Percentiles rank a stretch among this genome's conserved stretches.
These are phyloP conservation scores for Meredithiella fracta DNA, from an alignment of 2,329 filamentous ascomycete species.

Conservation along the genomic window DNA sequence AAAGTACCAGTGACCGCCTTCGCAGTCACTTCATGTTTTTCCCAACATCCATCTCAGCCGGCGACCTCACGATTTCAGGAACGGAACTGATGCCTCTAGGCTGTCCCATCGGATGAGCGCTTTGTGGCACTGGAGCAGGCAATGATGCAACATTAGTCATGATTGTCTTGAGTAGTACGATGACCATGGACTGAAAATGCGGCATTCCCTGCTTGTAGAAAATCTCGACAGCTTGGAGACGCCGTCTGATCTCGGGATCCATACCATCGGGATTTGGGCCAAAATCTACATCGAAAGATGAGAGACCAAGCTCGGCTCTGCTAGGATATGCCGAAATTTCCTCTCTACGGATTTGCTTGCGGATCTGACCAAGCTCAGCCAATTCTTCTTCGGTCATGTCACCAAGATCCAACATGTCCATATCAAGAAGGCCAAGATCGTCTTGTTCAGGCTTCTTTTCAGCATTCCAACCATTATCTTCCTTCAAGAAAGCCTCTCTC, in stretches of 20 bases:
- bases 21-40: constrained; percentile 69
- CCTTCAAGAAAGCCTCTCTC: constrained; percentile 80
- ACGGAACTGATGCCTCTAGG: constrained; percentile 30
- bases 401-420: constrained; percentile 28
- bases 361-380: constrained; percentile 27
- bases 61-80: constrained; percentile 19
- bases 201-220: constrained; percentile 79
- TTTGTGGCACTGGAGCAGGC: constrained; percentile 12
- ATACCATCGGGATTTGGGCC: constrained; percentile 34
- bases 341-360: constrained; percentile 25
- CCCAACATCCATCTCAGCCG: constrained; percentile 68
- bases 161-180: constrained; percentile 80
- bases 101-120: constrained; percentile 15
- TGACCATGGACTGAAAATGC: constrained; percentile 79
- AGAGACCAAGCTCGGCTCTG: constrained; percentile 18
- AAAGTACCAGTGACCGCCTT: constrained; percentile 87
- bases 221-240: constrained; percentile 56
- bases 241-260: constrained; percentile 40
- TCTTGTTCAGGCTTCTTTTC: constrained; percentile 19
- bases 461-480: constrained; percentile 70
- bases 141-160: constrained; percentile 77
- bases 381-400: constrained; percentile 28
- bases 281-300: constrained; percentile 19
- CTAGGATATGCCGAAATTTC: constrained; percentile 16
- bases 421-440: constrained; percentile 23